Base-by-base conservation (phyloP, 306 rosid genomes). In the Quercus parvula region DNA sequence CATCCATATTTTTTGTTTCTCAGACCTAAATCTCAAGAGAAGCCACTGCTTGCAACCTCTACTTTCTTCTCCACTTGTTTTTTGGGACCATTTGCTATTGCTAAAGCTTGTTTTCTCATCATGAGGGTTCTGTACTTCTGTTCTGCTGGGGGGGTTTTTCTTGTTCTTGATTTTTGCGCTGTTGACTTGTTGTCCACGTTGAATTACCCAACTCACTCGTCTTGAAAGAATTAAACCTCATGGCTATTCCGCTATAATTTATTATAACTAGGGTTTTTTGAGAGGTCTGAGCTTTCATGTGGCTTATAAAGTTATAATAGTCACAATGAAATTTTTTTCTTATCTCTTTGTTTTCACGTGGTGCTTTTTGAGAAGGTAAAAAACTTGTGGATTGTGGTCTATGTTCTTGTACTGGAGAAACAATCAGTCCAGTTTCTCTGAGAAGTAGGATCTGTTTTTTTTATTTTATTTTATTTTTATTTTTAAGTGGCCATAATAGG, bases 181-280 rank as follows among this genome's bases (percentile, higher is more conserved):
- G 85, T 85, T 44, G 24, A 46, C 75, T 68, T 14, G 49, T 57
- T 57, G 70, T 25, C 78, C 83, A 63, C 71, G 88, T 75, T 81
- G 52, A 77, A 30, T 73, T 27, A 35, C 61, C 72, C 58, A 24
- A 35, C 61, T 58, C 67, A 24, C 74, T 59, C 9, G 61, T 49
- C 54, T 27, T 72, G 71, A 63, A 6, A 66, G 25, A 10, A 17
- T 1, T 20, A 51, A 55, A 58, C 63, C 63, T 9, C 63, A 20
- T 8, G 63, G 63, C 63, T 20, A 44, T 44, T 62, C 58, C 20
- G 59, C 70, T 22, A 18, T 24, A 56, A 19, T 73, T 3, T 56
- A 20, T 49, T 12, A 19, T 4, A 13, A 71, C 54, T 22, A 3
- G 18, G 19, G 18, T 44, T n/a, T n/a, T 49, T 49, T 1, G 11